phyloP scores from a whole-genome alignment of 768 basidiomycete species.

The Rhizopogon vulgaris region DNA sequence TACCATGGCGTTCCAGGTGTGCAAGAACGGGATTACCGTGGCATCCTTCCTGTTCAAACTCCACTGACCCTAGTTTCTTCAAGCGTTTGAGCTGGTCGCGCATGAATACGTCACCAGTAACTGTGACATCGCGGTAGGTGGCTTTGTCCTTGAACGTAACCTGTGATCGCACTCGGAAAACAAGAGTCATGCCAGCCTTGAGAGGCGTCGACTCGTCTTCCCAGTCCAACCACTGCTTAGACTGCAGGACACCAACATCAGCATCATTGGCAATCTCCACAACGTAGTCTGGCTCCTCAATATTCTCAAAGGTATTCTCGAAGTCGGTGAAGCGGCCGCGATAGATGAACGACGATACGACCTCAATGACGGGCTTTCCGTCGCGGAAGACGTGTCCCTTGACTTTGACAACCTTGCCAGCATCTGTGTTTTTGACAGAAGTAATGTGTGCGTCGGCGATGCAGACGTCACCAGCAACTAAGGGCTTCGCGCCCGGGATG shows the following conservation, averaged over 20 bases:
- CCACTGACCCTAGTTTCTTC: constrained; percentile 82
- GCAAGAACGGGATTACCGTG: constrained; percentile 91
- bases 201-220: constrained; percentile 76
- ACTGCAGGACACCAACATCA: constrained; percentile 82
- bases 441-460: constrained; percentile 83
- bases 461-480: constrained; percentile 85
- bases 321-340: constrained; percentile 92
- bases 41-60: constrained; percentile 81
- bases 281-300: constrained; percentile 84
- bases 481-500: constrained; percentile 67
- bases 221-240: constrained; percentile 99
- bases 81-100: constrained; percentile 84
- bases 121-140: constrained; percentile 73
- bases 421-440: constrained; percentile 84
- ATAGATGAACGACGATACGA: constrained; percentile 93
- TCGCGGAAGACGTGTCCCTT: constrained; percentile 78
- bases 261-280: constrained; percentile 73
- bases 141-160: constrained; percentile 90
- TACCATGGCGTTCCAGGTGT: constrained; percentile 89
- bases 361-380: constrained; percentile 82
- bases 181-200: constrained; percentile 71
- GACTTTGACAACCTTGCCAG: constrained; percentile 91
- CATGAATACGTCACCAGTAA: constrained; percentile 81
- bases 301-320: constrained; percentile 91
- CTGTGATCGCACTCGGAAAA: constrained; percentile 85